phyloP scores from a whole-genome alignment of 257 asterid genomes.

The Nicotiana benthamiana region DNA sequence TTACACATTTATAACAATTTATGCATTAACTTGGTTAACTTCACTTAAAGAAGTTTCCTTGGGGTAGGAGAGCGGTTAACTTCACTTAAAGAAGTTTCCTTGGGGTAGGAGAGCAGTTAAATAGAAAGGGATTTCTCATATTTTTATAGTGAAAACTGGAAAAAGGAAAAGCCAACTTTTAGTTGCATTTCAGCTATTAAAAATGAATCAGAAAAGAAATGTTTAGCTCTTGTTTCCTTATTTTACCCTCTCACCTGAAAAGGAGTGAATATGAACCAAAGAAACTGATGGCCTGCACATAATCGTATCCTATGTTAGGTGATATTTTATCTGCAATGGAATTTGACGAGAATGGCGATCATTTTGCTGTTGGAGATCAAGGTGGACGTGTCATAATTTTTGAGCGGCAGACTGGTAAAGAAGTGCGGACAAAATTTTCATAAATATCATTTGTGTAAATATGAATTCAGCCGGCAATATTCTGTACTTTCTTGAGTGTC shows the following conservation, averaged over 20 bases:
- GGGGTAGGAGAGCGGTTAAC: no score
- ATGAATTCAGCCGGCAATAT: neutral
- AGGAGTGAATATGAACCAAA: neutral
- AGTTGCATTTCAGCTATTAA: neutral
- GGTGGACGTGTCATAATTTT: slow-evolving; percentile 83
- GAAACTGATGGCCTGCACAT: neutral
- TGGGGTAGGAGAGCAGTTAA: no score
- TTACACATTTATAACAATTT: neutral
- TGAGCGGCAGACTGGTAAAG: slow-evolving; percentile 36
- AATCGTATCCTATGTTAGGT: slow-evolving; percentile 24
- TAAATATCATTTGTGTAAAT: neutral
- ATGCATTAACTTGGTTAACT: no score
- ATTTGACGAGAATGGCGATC: slow-evolving; percentile 56
- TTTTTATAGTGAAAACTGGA: no score
- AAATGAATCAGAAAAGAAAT: neutral
- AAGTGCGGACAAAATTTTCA: slow-evolving; percentile 37
- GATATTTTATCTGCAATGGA: slow-evolving; percentile 68
- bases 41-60: no score
- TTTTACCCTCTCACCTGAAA: neutral
- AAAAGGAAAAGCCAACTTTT: no score
- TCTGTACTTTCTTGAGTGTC: neutral
- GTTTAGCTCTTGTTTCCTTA: neutral
- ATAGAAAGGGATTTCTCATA: no score
- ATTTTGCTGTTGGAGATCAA: slow-evolving; percentile 74
- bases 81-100: no score